Percentiles rank a stretch among this genome's conserved stretches.
Conservation (phyloP, 805 yeast genomes). For the Candida endomychidarum region DNA sequence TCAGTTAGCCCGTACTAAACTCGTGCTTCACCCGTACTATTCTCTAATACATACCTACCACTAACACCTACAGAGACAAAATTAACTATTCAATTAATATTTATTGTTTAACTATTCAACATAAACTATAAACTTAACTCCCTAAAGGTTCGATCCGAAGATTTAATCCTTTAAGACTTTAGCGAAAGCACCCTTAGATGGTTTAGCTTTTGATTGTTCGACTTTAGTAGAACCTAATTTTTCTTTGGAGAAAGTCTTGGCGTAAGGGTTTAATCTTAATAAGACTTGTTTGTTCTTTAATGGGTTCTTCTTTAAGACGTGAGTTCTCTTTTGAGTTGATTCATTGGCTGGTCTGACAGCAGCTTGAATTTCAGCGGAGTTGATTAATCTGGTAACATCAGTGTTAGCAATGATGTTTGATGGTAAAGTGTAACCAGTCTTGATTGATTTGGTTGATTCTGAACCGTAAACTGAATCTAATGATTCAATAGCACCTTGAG, state of each 20-base stretch:
- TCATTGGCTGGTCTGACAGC: slow-evolving; percentile 96
- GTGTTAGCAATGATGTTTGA: slow-evolving; percentile 90
- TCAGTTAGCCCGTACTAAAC: too few relatives aligned
- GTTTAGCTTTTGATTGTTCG: slow-evolving; percentile 58
- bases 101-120: slow-evolving; percentile 12
- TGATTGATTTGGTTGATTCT: slow-evolving; percentile 77
- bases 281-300: slow-evolving; percentile 96
- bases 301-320: slow-evolving; percentile 97
- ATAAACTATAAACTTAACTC: slow-evolving; percentile 6
- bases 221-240: slow-evolving; percentile 84
- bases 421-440: slow-evolving; percentile 92
- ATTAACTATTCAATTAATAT: slow-evolving; percentile 4
- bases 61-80: not conserved
- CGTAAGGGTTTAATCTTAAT: slow-evolving; percentile 99
- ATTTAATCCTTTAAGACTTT: slow-evolving; percentile 57
- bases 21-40: too few relatives aligned
- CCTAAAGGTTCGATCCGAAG: not conserved
- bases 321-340: slow-evolving; percentile 87
- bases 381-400: slow-evolving; percentile 95
- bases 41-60: too few relatives aligned
- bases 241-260: slow-evolving; percentile 92
- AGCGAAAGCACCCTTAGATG: slow-evolving; percentile 71
- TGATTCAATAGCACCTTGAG: slow-evolving; percentile 96
- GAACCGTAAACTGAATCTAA: slow-evolving; percentile 98
- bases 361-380: slow-evolving; percentile 98